Base-by-base conservation (phyloP, 2,329 filamentous ascomycete species). In the Monilinia laxa region DNA sequence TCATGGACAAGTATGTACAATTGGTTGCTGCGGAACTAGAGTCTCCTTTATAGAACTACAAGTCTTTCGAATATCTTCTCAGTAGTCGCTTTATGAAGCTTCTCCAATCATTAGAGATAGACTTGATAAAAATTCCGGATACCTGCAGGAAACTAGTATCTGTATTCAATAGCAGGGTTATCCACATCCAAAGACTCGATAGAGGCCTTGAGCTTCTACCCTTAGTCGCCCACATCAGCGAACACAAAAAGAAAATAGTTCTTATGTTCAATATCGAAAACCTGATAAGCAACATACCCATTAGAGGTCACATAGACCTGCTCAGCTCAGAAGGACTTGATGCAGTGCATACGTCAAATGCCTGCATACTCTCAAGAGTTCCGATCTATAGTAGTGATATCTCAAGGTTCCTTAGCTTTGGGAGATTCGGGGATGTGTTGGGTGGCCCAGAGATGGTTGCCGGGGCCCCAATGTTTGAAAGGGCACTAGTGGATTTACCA, bases 401-500 rank as follows among this genome's bases (percentile, higher is more conserved):
- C 18, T 0, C 10, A 10, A 47, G 2, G 0, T n/a, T 1, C 1
- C 1, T 14, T 1, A 1, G 4, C 5, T 6, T 25, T 28, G 14
- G 16, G 10, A 4, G 20, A 7, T 23, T 3, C 47, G 56, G 40
- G 10, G 42, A 28, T 4, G 2, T 16, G n/a, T 59, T n/a, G 20
- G 28, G 7, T 16, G 12, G 6, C 14, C 5, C 42, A 4, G 12
- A 14, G 11, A 11, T n/a, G 12, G 42, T 9, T 59, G 20, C 25
- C 14, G 9, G 28, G 5, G 42, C 31, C 45, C 25, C 14, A 49
- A 1, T 23, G 5, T 23, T 49, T 18, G 20, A n/a, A 59, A 10
- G 4, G 1, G 25, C 31, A n/a, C 31, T 49, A 25, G 25, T 7
- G 20, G 18, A 59, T 47, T 2, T 59, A 23, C 28, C 11, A 31